Evolutionary conservation across 2,329 filamentous ascomycete species (phyloP).

Genomic region (Fusarium lateritium): DNA sequence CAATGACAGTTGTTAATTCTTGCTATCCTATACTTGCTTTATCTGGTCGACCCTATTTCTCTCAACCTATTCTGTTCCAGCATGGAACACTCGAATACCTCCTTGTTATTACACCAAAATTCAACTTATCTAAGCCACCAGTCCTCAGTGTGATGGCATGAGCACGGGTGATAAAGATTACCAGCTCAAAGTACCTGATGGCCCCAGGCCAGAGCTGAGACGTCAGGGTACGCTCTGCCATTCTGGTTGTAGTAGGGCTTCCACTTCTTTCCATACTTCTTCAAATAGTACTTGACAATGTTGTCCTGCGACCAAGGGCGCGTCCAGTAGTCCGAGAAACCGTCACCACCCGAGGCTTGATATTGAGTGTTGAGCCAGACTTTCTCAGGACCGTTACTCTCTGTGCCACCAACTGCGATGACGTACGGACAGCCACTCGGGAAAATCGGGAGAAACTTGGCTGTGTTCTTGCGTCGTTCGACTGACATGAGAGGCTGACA

Average conservation of each 20-base stretch:
- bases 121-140: not conserved
- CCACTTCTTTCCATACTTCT: constrained; percentile 63
- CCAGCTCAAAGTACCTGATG: constrained; percentile 46
- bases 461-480: constrained; percentile 54
- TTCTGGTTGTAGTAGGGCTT: constrained; percentile 59
- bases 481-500: constrained; percentile 54
- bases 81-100: not conserved
- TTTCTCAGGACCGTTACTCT: constrained; percentile 65
- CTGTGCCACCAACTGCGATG: constrained; percentile 73
- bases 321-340: constrained; percentile 64
- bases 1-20: not conserved
- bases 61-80: not conserved
- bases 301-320: constrained; percentile 62
- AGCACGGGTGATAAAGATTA: not conserved
- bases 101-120: not conserved
- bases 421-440: constrained; percentile 70
- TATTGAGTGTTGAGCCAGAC: constrained; percentile 66
- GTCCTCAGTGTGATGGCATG: not conserved
- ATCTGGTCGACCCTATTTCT: not conserved
- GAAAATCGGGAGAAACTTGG: constrained; percentile 54
- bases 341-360: constrained; percentile 63
- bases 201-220: constrained; percentile 66
- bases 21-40: not conserved
- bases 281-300: constrained; percentile 62
- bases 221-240: constrained; percentile 74